These are phyloP conservation scores for Hyparrhenia diplandra DNA, from an alignment of 176 grass and related monocot genomes.

Conservation along the genomic window DNA sequence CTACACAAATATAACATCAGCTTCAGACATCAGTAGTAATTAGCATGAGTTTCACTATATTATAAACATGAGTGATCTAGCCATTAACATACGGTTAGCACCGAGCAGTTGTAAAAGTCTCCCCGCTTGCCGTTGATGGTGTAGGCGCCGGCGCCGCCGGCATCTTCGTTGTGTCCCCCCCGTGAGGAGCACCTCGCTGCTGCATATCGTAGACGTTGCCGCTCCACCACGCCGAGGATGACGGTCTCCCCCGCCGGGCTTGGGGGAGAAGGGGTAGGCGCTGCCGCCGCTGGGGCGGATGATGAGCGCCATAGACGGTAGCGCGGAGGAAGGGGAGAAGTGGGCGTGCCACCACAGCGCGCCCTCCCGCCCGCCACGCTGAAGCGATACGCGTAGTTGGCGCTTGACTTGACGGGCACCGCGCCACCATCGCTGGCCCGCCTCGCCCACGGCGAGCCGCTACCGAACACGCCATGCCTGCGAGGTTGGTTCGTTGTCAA, in stretches of 20 bases:
- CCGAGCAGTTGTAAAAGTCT: not conserved
- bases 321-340: constrained; percentile 69
- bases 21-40: too few relatives aligned
- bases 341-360: constrained; percentile 96
- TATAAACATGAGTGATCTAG: not conserved
- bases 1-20: not conserved
- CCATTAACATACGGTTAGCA: not conserved
- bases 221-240: not conserved
- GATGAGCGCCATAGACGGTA: constrained; percentile 70
- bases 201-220: not conserved
- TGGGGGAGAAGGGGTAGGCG: too few relatives aligned
- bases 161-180: not conserved
- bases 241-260: not conserved
- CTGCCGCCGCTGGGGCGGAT: constrained; percentile 27
- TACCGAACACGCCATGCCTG: too few relatives aligned
- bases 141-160: not conserved
- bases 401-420: too few relatives aligned
- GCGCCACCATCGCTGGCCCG: too few relatives aligned
- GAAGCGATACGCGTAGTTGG: constrained; percentile 65
- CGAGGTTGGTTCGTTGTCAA: too few relatives aligned
- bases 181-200: not conserved
- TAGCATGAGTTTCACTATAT: too few relatives aligned
- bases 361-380: constrained; percentile 60
- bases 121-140: not conserved
- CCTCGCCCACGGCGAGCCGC: too few relatives aligned